A percentile compares a stretch with the other conserved stretches of the same genome.
These are phyloP conservation scores for Xylaria longipes DNA, from an alignment of 495 filamentous ascomycete species.

Conservation along the genomic window DNA sequence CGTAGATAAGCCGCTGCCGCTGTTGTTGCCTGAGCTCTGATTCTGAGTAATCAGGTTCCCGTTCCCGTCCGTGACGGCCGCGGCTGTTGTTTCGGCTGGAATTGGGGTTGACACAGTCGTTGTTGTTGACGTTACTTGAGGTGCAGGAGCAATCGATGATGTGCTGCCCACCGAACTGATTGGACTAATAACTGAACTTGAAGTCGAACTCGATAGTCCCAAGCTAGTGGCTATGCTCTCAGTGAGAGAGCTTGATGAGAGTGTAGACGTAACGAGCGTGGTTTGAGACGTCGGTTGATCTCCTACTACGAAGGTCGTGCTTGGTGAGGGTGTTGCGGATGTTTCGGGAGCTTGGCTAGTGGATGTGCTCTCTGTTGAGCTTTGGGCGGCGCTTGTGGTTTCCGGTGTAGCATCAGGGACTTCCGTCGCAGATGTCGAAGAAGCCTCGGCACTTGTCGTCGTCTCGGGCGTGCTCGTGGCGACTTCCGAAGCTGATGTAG, in stretches of 20 bases:
- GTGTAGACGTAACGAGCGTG: conserved; percentile 34
- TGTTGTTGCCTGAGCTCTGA: conserved; percentile 17
- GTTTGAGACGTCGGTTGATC: conserved; percentile 29
- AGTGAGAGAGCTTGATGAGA: conserved; percentile 31
- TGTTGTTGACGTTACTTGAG: neutral
- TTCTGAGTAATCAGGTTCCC: conserved; percentile 30
- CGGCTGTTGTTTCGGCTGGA: conserved; percentile 20
- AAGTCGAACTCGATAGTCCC: conserved; percentile 30
- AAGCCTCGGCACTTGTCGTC: neutral
- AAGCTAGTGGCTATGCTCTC: conserved; percentile 36
- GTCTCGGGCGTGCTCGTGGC: conserved; percentile 1
- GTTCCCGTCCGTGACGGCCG: conserved; percentile 16
- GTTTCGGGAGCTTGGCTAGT: conserved; percentile 20
- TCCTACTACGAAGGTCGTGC: conserved; percentile 25
- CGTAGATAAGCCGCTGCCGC: conserved; percentile 28
- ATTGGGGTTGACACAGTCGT: neutral
- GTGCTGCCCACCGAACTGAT: neutral
- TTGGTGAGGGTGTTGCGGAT: conserved; percentile 26
- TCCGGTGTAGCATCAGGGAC: conserved; percentile 24
- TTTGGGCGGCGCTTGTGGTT: conserved; percentile 32
- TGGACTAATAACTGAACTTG: neutral
- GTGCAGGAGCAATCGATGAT: neutral
- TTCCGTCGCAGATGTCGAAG: conserved; percentile 27
- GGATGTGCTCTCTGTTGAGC: conserved; percentile 26
- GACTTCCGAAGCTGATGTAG: conserved; percentile 6